phyloP scores from a whole-genome alignment of 2,329 filamentous ascomycete species.

The Xenosphaeropsis pyriputrescens region DNA sequence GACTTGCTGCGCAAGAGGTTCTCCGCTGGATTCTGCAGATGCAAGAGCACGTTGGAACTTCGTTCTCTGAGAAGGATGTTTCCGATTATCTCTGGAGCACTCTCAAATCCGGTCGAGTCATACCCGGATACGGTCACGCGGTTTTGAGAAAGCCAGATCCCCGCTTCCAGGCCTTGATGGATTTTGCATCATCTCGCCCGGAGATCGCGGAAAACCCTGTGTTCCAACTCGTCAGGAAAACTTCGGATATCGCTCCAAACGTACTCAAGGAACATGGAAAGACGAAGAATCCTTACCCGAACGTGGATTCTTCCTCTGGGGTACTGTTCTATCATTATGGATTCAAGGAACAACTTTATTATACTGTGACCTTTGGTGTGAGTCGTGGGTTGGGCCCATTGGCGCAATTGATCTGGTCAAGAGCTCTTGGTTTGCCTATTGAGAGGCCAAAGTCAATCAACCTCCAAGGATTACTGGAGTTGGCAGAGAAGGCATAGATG shows the following conservation, averaged over 20 bases:
- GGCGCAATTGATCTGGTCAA: slow-evolving; percentile 91
- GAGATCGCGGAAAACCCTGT: slow-evolving; percentile 80
- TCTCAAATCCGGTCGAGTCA: slow-evolving; percentile 83
- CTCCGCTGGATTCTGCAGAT: slow-evolving; percentile 94
- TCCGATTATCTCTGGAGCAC: slow-evolving; percentile 85
- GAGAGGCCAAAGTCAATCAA: slow-evolving; percentile 98
- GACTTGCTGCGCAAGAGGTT: slow-evolving; percentile 91
- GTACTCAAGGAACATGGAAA: slow-evolving; percentile 94
- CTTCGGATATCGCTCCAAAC: slow-evolving; percentile 77
- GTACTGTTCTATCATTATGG: slow-evolving; percentile 97
- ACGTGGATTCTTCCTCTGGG: slow-evolving; percentile 86
- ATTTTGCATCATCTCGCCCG: slow-evolving; percentile 74
- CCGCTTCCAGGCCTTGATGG: slow-evolving; percentile 91
- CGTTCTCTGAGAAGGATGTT: slow-evolving; percentile 69
- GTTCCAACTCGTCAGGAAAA: slow-evolving; percentile 88
- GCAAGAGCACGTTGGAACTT: slow-evolving; percentile 71
- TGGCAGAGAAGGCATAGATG: slow-evolving; percentile 26
- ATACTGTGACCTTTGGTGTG: slow-evolving; percentile 60
- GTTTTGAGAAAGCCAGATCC: slow-evolving; percentile 95
- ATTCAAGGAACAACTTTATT: slow-evolving; percentile 94
- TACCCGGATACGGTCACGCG: slow-evolving; percentile 90
- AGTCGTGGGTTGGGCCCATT: slow-evolving; percentile 69
- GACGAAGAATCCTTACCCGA: slow-evolving; percentile 96
- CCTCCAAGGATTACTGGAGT: slow-evolving; percentile 68
- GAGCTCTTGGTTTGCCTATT: slow-evolving; percentile 84